Percentiles rank a stretch among this genome's conserved stretches.
Conservation (phyloP, 305 asterid genomes). For the Solanum hybrid region DNA sequence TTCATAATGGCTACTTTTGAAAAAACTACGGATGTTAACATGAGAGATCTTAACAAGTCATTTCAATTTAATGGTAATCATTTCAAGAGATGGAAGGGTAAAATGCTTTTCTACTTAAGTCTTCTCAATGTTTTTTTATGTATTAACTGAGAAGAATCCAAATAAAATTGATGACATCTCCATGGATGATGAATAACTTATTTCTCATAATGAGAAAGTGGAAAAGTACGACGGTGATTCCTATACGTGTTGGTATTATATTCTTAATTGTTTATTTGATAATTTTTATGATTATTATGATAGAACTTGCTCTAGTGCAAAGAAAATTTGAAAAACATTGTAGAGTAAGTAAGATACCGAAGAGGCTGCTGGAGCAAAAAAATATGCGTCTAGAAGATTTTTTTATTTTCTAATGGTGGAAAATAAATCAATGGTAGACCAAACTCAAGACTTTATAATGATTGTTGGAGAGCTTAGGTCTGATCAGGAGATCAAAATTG, state of each 20-base stretch:
- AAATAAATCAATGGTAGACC: not conserved
- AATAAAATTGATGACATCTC: not conserved
- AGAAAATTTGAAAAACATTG: no score
- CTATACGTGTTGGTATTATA: not conserved
- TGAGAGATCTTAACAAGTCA: not conserved
- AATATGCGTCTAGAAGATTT: not conserved
- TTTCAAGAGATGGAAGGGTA: not conserved
- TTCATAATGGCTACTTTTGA: not conserved
- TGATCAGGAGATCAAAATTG: not conserved
- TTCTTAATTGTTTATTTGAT: not conserved
- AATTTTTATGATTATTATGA: not conserved
- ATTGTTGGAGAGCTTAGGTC: not conserved
- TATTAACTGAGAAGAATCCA: not conserved
- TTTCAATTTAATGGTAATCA: not conserved
- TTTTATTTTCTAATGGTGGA: not conserved
- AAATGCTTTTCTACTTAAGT: not conserved
- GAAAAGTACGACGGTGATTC: not conserved
- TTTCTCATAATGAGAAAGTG: not conserved
- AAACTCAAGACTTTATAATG: not conserved
- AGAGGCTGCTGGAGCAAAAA: not conserved
- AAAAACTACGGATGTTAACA: not conserved
- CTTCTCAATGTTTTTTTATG: not conserved
- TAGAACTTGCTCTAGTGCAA: not conserved
- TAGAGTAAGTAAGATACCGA: not conserved
- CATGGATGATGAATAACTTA: not conserved